Evolutionary conservation across 805 yeast species (phyloP).

Genomic region (Ogataea trehalophila): DNA sequence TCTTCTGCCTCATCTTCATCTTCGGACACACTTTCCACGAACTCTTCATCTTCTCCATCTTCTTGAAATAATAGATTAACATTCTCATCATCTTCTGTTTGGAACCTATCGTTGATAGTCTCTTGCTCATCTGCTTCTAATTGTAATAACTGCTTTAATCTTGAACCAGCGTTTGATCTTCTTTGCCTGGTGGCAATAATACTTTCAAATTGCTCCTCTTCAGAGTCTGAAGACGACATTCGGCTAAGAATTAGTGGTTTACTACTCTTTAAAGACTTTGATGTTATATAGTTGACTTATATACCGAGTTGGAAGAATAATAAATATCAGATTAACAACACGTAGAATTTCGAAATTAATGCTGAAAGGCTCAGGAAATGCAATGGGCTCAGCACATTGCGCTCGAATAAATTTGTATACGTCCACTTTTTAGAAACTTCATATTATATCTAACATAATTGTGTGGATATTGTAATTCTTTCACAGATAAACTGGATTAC

Average conservation of each 20-base stretch:
- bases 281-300: too few species aligned
- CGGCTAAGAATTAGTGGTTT: too few species aligned
- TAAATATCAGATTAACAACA: too few species aligned
- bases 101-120: constrained; percentile 9
- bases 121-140: constrained; percentile 46
- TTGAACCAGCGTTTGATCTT: constrained; percentile 87
- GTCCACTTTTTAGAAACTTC: too few species aligned
- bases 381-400: too few species aligned
- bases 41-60: constrained; percentile 52
- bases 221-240: constrained; percentile 13
- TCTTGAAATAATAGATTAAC: constrained; percentile 67
- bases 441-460: too few species aligned
- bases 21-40: constrained; percentile 28
- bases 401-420: too few species aligned
- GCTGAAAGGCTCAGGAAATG: too few species aligned
- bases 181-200: constrained; percentile 71
- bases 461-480: too few species aligned
- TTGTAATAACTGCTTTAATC: constrained; percentile 66
- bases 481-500: too few species aligned
- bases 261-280: not conserved
- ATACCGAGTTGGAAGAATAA: too few species aligned
- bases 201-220: constrained; percentile 40
- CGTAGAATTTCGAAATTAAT: too few species aligned
- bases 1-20: constrained; percentile 28
- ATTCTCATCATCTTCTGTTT: constrained; percentile 67